Evolutionary conservation across 148 eudicot species (phyloP), one percentile per base, ranked within the genome.

Genomic region (Euryodendron excelsum): DNA sequence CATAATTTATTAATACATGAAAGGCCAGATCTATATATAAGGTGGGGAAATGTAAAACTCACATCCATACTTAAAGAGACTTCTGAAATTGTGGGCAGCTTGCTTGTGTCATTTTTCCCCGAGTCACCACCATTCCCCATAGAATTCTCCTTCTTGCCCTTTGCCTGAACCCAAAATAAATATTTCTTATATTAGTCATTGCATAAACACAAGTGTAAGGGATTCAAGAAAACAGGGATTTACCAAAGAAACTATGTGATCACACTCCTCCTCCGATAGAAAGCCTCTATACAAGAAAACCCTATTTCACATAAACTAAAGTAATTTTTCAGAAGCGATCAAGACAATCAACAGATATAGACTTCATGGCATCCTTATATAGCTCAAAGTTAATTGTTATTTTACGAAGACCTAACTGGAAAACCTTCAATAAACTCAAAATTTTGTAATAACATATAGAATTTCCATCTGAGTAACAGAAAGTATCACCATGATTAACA

Each of bases 241-340:
- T 90, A 96, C 99, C 93, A 79, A 58, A 61, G 89, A 87, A 77
- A 96, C 85, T 21, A 96, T 90, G 81, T 85, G 85, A 80, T 91
- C 91, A 77, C 93, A 90, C 80, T 95, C 99, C 78, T 87, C 94
- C 30, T 91, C 88, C 34, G 94, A 87, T 61, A 91, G 72, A 74
- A 96, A 91, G 62, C 85, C 91, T 85, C 74, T 81, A 82, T 95
- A 93, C 69, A 88, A 81, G 81, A 93, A 96, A 59, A 96, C 88
- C 94, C 98, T 95, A 82, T 73, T 25, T 61, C 52, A 82, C 72
- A 52, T 78, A 83, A 59, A 52, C 20, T 60, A 41, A 61, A n/a
- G n/a, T 76, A 74, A 78, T 39, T 41, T 14, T 55, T 69, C 36
- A 72, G 17, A 61, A 39, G 55, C 59, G 75, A 77, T 73, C 53